Base-by-base conservation (phyloP, 805 yeast species). In the Tetrapisispora arboricola region DNA sequence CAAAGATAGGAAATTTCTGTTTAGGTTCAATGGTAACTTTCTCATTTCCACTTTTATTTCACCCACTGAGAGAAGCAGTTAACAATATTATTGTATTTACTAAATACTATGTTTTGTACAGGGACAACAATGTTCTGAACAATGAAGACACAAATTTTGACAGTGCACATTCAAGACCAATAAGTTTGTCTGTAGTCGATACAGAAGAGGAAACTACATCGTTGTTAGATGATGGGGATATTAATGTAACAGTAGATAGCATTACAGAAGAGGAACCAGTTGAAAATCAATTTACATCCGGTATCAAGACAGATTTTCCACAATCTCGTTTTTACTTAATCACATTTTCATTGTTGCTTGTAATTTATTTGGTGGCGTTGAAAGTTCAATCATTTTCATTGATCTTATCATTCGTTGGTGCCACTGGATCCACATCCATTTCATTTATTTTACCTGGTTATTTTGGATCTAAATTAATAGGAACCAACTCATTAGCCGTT, bases 401-500 rank as follows among this genome's bases (percentile, higher is more conserved):
- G 36, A 88, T 88, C 12, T 65, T 87, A 49, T 87, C 95, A 1
- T 67, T 87, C 48, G 95, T 87, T 4, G 96, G 96, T 2, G 84
- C 95, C 1, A 86, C 95, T 0, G 96, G 96, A 0, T 84, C 95
- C 1, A 87, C 96, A 0, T 76, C 94, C 5, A 86, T 88, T 39
- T 86, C 95, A 11, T 87, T 87, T 56, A 86, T 85, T 22, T 68
- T 87, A 36, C 96, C 96, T 0, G 96, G 96, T 0, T 64, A 85
- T 18, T 85, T 87, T 56, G 94, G 90, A 3, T 85, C 73, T 62
- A 78, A 73, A 50, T 67, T 87, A 44, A 72, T 84, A 40, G 80
- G 65, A 30, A 52, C 58, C 6, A 48, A 48, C 40, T 45, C 61
- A 40, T 40, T 63, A 49, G 44, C 53, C 35, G 39, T 54, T 40